These are phyloP conservation scores for Microcera coccophila DNA, from an alignment of 2,329 filamentous ascomycete species.

Conservation along the genomic window DNA sequence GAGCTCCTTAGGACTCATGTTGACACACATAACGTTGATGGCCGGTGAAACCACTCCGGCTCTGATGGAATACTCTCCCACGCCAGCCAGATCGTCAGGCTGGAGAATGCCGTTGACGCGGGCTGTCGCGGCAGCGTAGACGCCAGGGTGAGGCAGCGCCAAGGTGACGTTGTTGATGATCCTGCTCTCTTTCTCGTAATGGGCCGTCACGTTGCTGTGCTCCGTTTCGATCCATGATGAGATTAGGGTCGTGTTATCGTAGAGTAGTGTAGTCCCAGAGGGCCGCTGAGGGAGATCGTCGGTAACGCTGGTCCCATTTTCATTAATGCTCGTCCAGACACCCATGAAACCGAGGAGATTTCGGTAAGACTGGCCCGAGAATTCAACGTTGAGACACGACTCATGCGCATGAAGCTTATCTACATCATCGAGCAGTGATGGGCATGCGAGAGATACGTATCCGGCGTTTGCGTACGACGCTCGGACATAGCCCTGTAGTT, in stretches of 20 bases:
- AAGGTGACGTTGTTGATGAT: constrained; percentile 73
- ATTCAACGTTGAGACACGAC: constrained; percentile 66
- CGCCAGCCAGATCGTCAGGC: constrained; percentile 58
- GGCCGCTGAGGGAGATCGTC: constrained; percentile 49
- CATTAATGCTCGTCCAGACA: constrained; percentile 50
- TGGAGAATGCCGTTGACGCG: constrained; percentile 64
- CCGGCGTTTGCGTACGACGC: constrained; percentile 60
- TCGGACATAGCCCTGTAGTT: constrained; percentile 54
- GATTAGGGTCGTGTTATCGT: constrained; percentile 68
- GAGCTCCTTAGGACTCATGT: constrained; percentile 57
- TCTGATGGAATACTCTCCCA: constrained; percentile 64
- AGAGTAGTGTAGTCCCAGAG: constrained; percentile 57
- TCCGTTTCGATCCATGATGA: constrained; percentile 64
- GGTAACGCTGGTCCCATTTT: constrained; percentile 40
- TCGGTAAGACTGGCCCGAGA: constrained; percentile 66
- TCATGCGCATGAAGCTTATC: constrained; percentile 40
- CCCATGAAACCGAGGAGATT: constrained; percentile 62
- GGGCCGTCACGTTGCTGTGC: constrained; percentile 48
- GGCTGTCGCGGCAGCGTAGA: constrained; percentile 62
- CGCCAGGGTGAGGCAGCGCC: constrained; percentile 69
- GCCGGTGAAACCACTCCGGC: constrained; percentile 68
- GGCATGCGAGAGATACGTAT: constrained; percentile 55
- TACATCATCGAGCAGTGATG: constrained; percentile 52
- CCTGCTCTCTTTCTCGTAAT: constrained; percentile 48
- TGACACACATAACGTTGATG: constrained; percentile 70